These are phyloP conservation scores for Pulveroboletus sp. DNA, from an alignment of 768 basidiomycete species.

Conservation along the genomic window DNA sequence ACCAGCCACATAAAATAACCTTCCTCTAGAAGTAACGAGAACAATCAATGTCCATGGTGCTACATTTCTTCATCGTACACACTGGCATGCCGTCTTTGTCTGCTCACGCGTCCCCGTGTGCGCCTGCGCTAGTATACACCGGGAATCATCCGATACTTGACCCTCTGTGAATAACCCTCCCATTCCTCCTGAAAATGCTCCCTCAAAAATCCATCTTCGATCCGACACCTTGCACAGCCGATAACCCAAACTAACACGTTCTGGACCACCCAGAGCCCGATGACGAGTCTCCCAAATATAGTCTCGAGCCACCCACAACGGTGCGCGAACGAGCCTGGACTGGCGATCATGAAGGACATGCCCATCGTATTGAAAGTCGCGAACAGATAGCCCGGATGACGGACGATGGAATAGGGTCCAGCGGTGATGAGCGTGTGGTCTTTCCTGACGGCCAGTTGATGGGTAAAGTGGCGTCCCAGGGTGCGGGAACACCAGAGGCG, in stretches of 20 bases:
- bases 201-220: conserved; percentile 25
- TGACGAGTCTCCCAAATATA: conserved; percentile 9
- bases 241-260: conserved; percentile 24
- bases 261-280: conserved; percentile 31
- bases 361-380: conserved; percentile 25
- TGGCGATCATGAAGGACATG: conserved; percentile 29
- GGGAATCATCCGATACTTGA: conserved; percentile 28
- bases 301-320: conserved; percentile 29
- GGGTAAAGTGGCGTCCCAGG: conserved; percentile 35
- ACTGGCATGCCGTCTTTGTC: too few species aligned
- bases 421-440: conserved; percentile 31
- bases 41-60: too few species aligned
- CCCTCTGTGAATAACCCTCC: conserved; percentile 20
- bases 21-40: too few species aligned
- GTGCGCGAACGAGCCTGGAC: conserved; percentile 27
- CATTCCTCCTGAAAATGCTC: conserved; percentile 22
- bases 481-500: conserved; percentile 36
- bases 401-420: conserved; percentile 35
- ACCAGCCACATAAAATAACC: too few species aligned
- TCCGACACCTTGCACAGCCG: conserved; percentile 24
- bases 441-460: conserved; percentile 30
- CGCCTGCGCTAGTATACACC: too few species aligned
- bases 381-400: conserved; percentile 35
- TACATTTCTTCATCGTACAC: too few species aligned
- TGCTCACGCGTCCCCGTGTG: too few species aligned